Base-by-base conservation (phyloP, 768 basidiomycete genomes). In the Lepiota brunneoincarnata region DNA sequence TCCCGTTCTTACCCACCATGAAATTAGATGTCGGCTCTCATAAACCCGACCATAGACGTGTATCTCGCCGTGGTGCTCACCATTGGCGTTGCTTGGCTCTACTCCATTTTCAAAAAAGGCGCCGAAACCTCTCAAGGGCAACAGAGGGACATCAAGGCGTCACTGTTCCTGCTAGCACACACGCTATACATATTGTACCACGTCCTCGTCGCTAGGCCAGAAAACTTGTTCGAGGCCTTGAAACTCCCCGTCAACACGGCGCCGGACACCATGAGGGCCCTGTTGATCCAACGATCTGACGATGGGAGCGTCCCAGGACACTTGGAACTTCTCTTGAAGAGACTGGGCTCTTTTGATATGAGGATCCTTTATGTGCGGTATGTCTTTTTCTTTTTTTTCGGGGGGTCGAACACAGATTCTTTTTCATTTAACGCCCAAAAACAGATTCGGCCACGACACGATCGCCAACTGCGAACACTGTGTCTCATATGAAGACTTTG, bases 401-500 rank as follows among this genome's bases (percentile, higher is more conserved):
- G n/a, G n/a, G n/a, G 48, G 10, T n/a, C 10, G 9, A 38, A 38
- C 24, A 10, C 10, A 9, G 31, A 31, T 9, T 20, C 18, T 7
- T 6, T n/a, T 6, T 7, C 43, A 6, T n/a, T 28, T 45, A 14
- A 40, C 23, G 40, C 3, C 21, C 39, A 18, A 26, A 18, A 26
- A 17, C 58, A 88, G 89, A 53, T 87, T 89, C 56, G 89, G 89
- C 20, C 89, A 91, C 66, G 66, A 75, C 23, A 79, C 81, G 4
- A 67, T 91, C 14, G 72, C 82, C 41, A 76, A 75, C 6, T 91
- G 89, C 67, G 74, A 75, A n/a, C 81, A 84, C 63, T 91, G 89
- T 66, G 75, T 74, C 18, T 79, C 83, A 12, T 74, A 74, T 47
- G 65, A 76, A 23, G 87, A 90, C 54, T 89, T 79, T 63, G 76